Evolutionary conservation across 2,329 filamentous ascomycete species (phyloP), one percentile per base, ranked within the genome.

Genomic region (Berkeleyomyces rouxiae): DNA sequence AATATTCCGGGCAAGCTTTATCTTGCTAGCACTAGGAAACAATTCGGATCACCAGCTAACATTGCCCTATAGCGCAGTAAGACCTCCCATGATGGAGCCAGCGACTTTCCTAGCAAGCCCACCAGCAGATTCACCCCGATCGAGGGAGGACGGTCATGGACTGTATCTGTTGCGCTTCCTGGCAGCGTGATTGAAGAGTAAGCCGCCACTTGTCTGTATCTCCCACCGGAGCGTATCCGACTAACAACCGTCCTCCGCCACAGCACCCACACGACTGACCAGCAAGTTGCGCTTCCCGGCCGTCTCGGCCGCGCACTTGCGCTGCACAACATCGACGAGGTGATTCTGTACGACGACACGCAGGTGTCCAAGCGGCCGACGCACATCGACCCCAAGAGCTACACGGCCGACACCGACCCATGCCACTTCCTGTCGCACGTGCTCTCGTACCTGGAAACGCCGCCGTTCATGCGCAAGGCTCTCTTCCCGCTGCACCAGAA

Each of bases 251-350:
- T 67, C 67, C 44, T 59, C 58, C 23, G 23, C 23, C 23, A 23
- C 67, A 90, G 87, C 70, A 83, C 85, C 44, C 77, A 82, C 64
- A 87, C 85, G 7, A 82, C 85, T 66, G 88, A 95, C 65, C 84
- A 88, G 70, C 86, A 89, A 70, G 89, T 86, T 43, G 79, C 80
- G 58, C 78, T 87, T 58, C 86, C 85, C 1, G 87, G 86, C 6
- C 84, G 86, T 66, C 84, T 95, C 61, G 89, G 89, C 4, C 87
- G 90, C 61, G 88, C 88, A 42, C 80, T 90, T 60, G 86, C 88
- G 65, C 85, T 95, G 66, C 95, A 93, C 74, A 86, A 82, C 69
- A 80, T 95, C 67, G 90, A 95, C 70, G 90, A 95, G 74, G 79
- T 95, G 39, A 79, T 95, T 59, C 76, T 95, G 62, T 95, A 87